These are phyloP conservation scores for Helicocarpus griseus DNA, from an alignment of 2,329 filamentous ascomycete genomes.

Conservation along the genomic window DNA sequence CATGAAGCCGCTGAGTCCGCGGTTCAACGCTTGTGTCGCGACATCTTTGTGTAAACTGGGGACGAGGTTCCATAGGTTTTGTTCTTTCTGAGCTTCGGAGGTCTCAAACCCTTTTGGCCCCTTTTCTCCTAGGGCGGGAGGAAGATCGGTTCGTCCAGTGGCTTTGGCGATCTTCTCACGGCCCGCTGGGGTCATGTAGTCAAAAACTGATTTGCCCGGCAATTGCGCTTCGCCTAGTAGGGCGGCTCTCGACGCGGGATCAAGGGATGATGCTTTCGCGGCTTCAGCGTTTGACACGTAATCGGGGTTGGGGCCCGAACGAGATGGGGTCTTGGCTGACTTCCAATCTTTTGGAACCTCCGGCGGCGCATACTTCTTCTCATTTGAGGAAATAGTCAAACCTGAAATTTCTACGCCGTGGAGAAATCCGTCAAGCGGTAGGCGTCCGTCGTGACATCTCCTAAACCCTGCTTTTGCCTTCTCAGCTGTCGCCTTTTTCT, in stretches of 20 bases:
- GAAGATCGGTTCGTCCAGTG: constrained; percentile 67
- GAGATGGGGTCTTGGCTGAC: constrained; percentile 44
- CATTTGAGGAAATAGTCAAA: constrained; percentile 36
- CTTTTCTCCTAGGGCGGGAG: constrained; percentile 65
- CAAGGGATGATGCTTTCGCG: constrained; percentile 64
- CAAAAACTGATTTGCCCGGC: constrained; percentile 90
- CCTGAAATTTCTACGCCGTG: constrained; percentile 49
- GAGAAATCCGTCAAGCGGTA: constrained; percentile 72
- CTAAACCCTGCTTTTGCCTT: constrained; percentile 41
- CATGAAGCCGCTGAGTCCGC: constrained; percentile 58
- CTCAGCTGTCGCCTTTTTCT: constrained; percentile 42
- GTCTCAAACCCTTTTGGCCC: constrained; percentile 54
- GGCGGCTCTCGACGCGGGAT: constrained; percentile 66
- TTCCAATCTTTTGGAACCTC: constrained; percentile 54
- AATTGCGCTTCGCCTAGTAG: constrained; percentile 71
- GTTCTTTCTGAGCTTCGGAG: constrained; percentile 53
- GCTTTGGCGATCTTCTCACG: constrained; percentile 66
- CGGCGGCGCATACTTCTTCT: constrained; percentile 37
- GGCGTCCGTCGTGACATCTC: constrained; percentile 72
- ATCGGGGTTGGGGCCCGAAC: constrained; percentile 19
- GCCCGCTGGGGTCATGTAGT: constrained; percentile 71
- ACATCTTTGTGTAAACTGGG: constrained; percentile 57
- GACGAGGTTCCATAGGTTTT: constrained; percentile 48
- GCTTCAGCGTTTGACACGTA: constrained; percentile 66
- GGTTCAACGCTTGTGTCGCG: constrained; percentile 57